Percentiles rank a stretch among this genome's conserved stretches.
Conservation (phyloP, 2,329 filamentous ascomycete genomes). For the Aspergillus oerlinghausenensis region DNA sequence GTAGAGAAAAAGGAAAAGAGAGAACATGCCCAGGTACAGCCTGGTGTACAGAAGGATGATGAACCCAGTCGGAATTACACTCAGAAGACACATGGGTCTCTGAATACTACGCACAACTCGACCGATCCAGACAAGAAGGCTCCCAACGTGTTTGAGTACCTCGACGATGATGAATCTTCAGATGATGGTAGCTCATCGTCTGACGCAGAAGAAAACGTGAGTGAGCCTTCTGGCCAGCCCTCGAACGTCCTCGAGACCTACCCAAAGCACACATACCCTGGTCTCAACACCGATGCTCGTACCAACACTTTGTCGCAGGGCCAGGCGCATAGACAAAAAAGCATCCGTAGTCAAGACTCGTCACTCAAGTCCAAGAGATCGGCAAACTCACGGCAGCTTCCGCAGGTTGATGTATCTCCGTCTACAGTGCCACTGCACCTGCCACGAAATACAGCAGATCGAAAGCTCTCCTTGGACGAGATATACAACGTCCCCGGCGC, state of each 20-base stretch:
- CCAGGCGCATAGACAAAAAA: slow-evolving; percentile 3
- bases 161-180: slow-evolving; percentile 26
- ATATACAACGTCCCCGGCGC: slow-evolving; percentile 13
- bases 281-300: neutral
- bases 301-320: slow-evolving; percentile 5
- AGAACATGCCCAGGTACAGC: slow-evolving; percentile 6
- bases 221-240: neutral
- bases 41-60: slow-evolving; percentile 10
- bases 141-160: slow-evolving; percentile 39
- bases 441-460: slow-evolving; percentile 17
- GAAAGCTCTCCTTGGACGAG: slow-evolving; percentile 18
- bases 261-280: slow-evolving; percentile 5
- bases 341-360: slow-evolving; percentile 28
- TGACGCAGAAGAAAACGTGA: slow-evolving; percentile 11
- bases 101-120: slow-evolving; percentile 11
- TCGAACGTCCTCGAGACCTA: neutral
- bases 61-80: slow-evolving; percentile 10
- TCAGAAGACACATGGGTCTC: slow-evolving; percentile 14
- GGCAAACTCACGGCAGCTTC: slow-evolving; percentile 24
- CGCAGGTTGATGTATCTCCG: slow-evolving; percentile 23
- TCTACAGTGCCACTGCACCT: slow-evolving; percentile 24
- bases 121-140: slow-evolving; percentile 15
- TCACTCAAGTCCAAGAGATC: slow-evolving; percentile 26
- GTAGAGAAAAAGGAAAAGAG: slow-evolving; percentile 15
- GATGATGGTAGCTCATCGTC: slow-evolving; percentile 17